Conservation (phyloP, 805 yeast genomes). For the Sugiyamaella lignohabitans region DNA sequence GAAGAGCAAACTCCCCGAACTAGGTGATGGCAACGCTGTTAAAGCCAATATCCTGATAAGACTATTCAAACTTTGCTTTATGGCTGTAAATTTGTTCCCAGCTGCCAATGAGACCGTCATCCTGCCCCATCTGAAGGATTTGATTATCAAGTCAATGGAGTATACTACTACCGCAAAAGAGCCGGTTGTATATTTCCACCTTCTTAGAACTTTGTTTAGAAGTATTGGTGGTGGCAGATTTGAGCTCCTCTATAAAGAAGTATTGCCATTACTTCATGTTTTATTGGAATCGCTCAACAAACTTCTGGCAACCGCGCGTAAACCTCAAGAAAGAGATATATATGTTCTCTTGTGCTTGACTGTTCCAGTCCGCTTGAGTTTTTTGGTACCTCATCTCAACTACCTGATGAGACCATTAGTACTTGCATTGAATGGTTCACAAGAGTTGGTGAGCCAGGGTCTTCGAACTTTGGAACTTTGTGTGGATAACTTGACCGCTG, state of each 20-base stretch:
- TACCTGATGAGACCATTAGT: slow-evolving; percentile 88
- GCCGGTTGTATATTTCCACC: slow-evolving; percentile 82
- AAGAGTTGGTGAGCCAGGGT: slow-evolving; percentile 91
- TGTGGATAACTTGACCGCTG: slow-evolving; percentile 93
- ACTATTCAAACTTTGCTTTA: slow-evolving; percentile 84
- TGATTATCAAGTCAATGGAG: slow-evolving; percentile 73
- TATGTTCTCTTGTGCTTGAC: slow-evolving; percentile 93
- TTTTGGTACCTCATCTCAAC: slow-evolving; percentile 85
- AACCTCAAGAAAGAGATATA: slow-evolving; percentile 86
- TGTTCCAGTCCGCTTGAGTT: slow-evolving; percentile 91
- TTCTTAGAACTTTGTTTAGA: slow-evolving; percentile 82
- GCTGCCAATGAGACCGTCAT: slow-evolving; percentile 76
- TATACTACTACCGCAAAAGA: slow-evolving; percentile 81
- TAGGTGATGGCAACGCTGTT: slow-evolving; percentile 74
- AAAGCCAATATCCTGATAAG: slow-evolving; percentile 77
- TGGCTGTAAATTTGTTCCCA: slow-evolving; percentile 93
- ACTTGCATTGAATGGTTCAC: slow-evolving; percentile 81
- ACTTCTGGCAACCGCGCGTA: slow-evolving; percentile 71
- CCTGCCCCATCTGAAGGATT: slow-evolving; percentile 76
- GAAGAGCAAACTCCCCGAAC: slow-evolving; percentile 60
- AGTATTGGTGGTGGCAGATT: slow-evolving; percentile 97
- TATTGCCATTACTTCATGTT: slow-evolving; percentile 83
- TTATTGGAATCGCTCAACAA: slow-evolving; percentile 79
- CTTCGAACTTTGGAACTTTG: slow-evolving; percentile 89
- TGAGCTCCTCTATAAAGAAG: slow-evolving; percentile 86